Evolutionary conservation across 192 early-diverging fungal species (phyloP), one percentile per base, ranked within the genome.

Genomic region (Radiomyces spectabilis): DNA sequence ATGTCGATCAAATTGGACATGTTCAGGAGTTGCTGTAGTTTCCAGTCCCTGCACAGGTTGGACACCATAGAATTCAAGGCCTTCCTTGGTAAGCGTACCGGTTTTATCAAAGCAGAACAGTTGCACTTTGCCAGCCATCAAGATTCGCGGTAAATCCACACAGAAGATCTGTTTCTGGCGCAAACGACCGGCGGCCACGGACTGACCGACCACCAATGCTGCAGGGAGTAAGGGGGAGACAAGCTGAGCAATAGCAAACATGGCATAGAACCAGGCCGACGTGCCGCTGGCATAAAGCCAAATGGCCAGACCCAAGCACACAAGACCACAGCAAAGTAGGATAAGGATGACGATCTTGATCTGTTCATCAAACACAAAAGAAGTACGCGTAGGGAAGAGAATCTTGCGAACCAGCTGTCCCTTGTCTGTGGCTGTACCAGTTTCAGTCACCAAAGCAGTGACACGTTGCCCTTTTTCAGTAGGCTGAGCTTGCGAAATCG

Each of bases 101-200:
- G 83, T 82, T 56, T 86, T 85, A 60, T 85, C 84, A 52, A 86
- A 86, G 62, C 79, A 81, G 57, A 84, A 84, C 33, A 86, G 63
- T 63, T 82, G 79, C n/a, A 80, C 75, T 70, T 87, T 87, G 41
- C 81, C 85, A 7, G 76, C 75, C 66, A 87, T 65, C 22, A 80
- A 75, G 57, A 87, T 83, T 26, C 85, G 65, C 43, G 70, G 72
- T 43, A 84, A 70, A 45, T 85, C 85, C 21, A 87, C 83, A 59
- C 83, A 87, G 37, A 77, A 75, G 40, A 87, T 84, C 16, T 71
- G 63, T 50, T 81, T 75, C 24, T 74, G 57, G n/a, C 69, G 56
- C n/a, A 87, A 63, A 10, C 80, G 69, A 38, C 77, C 72, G 16
- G 76, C 61, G 19, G 81, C 79, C 34, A 85, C 74, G 27, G 76